Percentiles rank a stretch among this genome's conserved stretches.
Conservation (phyloP, 2,329 filamentous ascomycete species). For the Neonectria punicea region DNA sequence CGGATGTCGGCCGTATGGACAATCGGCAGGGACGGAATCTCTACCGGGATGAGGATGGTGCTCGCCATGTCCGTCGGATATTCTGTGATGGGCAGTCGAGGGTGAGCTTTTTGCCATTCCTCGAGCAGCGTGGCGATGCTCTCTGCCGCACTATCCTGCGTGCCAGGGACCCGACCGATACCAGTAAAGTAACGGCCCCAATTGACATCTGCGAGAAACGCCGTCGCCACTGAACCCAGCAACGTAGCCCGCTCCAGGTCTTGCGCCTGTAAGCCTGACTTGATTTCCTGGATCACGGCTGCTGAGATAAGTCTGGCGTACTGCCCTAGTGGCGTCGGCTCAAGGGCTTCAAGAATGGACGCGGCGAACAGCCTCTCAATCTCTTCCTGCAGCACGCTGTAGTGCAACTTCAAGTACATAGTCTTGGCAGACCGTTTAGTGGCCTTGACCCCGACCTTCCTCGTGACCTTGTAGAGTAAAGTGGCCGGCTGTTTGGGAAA, state of each 20-base stretch:
- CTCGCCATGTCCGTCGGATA: constrained; percentile 50
- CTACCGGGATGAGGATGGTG: constrained; percentile 88
- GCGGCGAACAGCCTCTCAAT: constrained; percentile 63
- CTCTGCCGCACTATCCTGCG: constrained; percentile 45
- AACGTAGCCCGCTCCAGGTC: constrained; percentile 68
- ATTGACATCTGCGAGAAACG: constrained; percentile 55
- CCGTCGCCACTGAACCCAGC: constrained; percentile 61
- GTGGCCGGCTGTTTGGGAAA: constrained; percentile 86
- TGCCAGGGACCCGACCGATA: constrained; percentile 55
- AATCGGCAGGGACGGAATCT: constrained; percentile 84
- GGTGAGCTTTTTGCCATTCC: constrained; percentile 46
- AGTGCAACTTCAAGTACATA: constrained; percentile 77
- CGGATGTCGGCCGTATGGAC: constrained; percentile 81
- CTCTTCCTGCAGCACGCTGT: constrained; percentile 81
- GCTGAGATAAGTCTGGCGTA: constrained; percentile 60
- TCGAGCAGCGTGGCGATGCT: constrained; percentile 45
- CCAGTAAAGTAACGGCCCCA: constrained; percentile 64
- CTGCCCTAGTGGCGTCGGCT: constrained; percentile 53
- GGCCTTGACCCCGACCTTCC: constrained; percentile 57
- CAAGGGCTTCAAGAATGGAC: constrained; percentile 55
- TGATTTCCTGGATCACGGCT: constrained; percentile 57
- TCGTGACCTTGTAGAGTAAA: constrained; percentile 80
- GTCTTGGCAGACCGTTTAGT: constrained; percentile 50
- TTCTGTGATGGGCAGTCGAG: constrained; percentile 42
- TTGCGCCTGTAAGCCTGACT: constrained; percentile 55